These are phyloP conservation scores for Chlorella variabilis DNA, from an alignment of 163 green algal genomes.

Conservation along the genomic window DNA sequence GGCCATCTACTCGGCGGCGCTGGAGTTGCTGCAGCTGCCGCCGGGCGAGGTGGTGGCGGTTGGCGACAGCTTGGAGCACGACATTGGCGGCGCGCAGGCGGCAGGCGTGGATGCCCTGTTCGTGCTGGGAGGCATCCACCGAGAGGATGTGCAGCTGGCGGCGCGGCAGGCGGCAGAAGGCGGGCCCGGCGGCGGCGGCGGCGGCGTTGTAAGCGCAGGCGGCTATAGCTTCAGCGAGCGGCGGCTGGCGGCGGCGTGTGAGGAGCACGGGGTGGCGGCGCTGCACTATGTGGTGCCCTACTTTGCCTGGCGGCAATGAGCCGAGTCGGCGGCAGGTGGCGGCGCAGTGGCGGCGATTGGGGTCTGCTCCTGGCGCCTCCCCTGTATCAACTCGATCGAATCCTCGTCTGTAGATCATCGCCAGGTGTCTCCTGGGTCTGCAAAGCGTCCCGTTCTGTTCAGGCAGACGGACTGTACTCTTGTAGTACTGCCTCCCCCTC, in stretches of 20 bases:
- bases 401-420: too few relatives aligned
- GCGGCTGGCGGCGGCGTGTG: constrained; percentile 5
- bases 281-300: constrained; percentile 10
- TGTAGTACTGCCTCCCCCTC: too few relatives aligned
- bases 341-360: too few relatives aligned
- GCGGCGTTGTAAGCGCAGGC: not conserved
- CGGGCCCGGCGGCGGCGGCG: not conserved
- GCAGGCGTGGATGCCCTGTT: constrained; percentile 71
- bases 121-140: constrained; percentile 82
- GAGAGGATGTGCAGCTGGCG: constrained; percentile 52
- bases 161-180: not conserved
- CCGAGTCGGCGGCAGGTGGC: too few relatives aligned
- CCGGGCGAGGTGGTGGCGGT: constrained; percentile 50
- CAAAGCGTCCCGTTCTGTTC: too few relatives aligned
- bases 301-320: constrained; percentile 9
- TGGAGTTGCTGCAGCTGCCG: constrained; percentile 57
- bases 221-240: not conserved
- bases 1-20: constrained; percentile 72
- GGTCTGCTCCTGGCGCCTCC: too few relatives aligned
- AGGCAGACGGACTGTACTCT: too few relatives aligned
- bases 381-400: too few relatives aligned
- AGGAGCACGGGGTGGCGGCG: not conserved
- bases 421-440: too few relatives aligned
- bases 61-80: constrained; percentile 78
- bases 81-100: constrained; percentile 68